A percentile compares a stretch with the other conserved stretches of the same genome.
phyloP scores from a whole-genome alignment of 148 eudicot genomes.

The Camellia granthamiana region DNA sequence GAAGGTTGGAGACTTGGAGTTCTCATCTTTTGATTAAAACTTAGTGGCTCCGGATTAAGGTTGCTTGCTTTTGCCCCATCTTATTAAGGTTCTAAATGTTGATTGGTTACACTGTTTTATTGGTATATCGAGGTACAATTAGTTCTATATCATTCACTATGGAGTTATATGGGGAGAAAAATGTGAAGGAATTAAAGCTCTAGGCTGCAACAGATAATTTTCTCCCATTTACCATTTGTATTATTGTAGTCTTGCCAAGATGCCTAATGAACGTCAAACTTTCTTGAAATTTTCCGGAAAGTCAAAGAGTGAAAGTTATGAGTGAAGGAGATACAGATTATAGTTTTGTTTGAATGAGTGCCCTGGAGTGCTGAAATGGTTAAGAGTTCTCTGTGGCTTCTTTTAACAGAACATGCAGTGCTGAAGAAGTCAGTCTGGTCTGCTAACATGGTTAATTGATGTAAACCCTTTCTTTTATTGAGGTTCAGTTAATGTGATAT shows the following conservation, averaged over 20 bases:
- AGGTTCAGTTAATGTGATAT: neutral
- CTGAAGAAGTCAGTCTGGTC: neutral
- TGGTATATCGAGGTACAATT: neutral
- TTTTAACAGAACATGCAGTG: too few relatives aligned
- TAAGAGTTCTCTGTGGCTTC: neutral
- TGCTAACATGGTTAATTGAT: too few relatives aligned
- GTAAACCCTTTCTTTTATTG: neutral
- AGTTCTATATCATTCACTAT: neutral
- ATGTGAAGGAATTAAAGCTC: neutral
- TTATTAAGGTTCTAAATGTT: neutral
- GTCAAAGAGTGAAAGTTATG: neutral
- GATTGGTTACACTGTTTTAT: neutral
- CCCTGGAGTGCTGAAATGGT: neutral
- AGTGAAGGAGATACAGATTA: neutral
- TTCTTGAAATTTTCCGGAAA: neutral
- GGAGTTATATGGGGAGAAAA: neutral
- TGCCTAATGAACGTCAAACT: neutral
- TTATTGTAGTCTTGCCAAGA: neutral
- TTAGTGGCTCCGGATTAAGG: neutral
- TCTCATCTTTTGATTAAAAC: neutral
- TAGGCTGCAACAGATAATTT: neutral
- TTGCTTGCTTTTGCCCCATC: neutral
- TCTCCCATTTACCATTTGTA: neutral
- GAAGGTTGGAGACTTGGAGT: constrained; percentile 6
- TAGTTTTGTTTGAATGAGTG: neutral